Conservation (phyloP, 371 early-diverging fungal genomes). For the Mucor circinelloides region DNA sequence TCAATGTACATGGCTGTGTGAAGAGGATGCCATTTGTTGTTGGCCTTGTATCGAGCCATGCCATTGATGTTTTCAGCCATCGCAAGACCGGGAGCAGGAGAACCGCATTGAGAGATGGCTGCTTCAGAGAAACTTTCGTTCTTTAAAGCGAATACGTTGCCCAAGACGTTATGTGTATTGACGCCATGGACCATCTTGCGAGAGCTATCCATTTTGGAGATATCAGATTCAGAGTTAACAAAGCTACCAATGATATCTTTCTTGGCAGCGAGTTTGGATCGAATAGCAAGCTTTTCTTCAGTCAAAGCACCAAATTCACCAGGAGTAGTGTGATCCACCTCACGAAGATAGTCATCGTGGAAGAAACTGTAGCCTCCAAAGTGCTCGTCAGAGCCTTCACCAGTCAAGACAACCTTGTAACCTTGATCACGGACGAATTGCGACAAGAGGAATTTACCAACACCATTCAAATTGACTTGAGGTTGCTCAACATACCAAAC, state of each 20-base stretch:
- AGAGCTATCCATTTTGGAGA: background rate
- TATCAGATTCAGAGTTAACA: background rate
- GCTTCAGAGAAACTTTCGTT: background rate
- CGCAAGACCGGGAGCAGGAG: conserved; percentile 8
- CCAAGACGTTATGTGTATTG: background rate
- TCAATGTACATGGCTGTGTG: conserved; percentile 28
- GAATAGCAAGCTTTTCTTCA: conserved; percentile 1
- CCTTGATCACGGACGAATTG: conserved; percentile 35
- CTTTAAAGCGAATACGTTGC: background rate
- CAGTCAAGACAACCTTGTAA: conserved; percentile 57
- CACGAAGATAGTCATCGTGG: conserved; percentile 36
- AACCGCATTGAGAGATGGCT: conserved; percentile 5
- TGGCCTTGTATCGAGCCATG: conserved; percentile 25
- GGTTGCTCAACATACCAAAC: conserved; percentile 29
- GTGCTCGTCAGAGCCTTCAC: conserved; percentile 68
- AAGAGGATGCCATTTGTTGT: conserved; percentile 28
- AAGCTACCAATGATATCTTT: background rate
- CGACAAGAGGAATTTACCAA: conserved; percentile 15
- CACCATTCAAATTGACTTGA: conserved; percentile 7
- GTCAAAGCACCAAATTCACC: conserved; percentile 16
- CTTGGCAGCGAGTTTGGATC: background rate
- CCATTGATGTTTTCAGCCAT: conserved; percentile 18
- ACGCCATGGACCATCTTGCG: conserved; percentile 11
- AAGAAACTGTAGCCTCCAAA: conserved; percentile 67
- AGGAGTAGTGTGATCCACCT: conserved; percentile 20